Conservation (phyloP, 2,329 filamentous ascomycete species). For the Alternaria sp. region DNA sequence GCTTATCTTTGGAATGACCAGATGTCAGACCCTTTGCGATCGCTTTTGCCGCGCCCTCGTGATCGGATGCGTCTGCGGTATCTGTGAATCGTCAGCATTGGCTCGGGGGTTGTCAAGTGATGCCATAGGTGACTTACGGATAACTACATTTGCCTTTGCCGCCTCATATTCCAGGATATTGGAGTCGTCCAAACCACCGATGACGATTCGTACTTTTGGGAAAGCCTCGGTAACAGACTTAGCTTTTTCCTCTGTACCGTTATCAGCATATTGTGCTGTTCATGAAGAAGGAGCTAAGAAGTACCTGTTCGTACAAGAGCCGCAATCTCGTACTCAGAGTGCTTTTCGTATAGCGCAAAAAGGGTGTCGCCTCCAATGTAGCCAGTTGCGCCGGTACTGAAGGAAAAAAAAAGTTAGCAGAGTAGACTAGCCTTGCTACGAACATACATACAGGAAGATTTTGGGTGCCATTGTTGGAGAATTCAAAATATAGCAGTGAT, state of each 20-base stretch:
- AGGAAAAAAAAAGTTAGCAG: background rate
- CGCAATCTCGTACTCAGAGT: conserved; percentile 59
- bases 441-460: conserved; percentile 32
- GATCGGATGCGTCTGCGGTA: conserved; percentile 41
- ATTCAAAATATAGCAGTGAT: background rate
- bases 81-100: conserved; percentile 22
- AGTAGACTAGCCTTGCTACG: background rate
- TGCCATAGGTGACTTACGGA: conserved; percentile 24
- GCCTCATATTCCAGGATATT: conserved; percentile 58
- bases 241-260: conserved; percentile 52
- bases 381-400: conserved; percentile 40
- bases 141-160: conserved; percentile 61
- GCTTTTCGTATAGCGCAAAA: conserved; percentile 53
- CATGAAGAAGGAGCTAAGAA: background rate
- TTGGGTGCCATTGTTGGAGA: conserved; percentile 31
- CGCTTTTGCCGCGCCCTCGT: conserved; percentile 52
- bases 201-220: conserved; percentile 57
- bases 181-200: conserved; percentile 60
- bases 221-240: conserved; percentile 55
- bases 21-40: conserved; percentile 61
- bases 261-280: background rate
- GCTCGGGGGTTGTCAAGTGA: background rate
- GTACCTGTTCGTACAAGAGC: conserved; percentile 52
- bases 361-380: conserved; percentile 54
- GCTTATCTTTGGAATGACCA: conserved; percentile 55